Evolutionary conservation across 345 rosid genomes (phyloP), one percentile per base, ranked within the genome.

Genomic region (Eucalyptus polyanthemos): DNA sequence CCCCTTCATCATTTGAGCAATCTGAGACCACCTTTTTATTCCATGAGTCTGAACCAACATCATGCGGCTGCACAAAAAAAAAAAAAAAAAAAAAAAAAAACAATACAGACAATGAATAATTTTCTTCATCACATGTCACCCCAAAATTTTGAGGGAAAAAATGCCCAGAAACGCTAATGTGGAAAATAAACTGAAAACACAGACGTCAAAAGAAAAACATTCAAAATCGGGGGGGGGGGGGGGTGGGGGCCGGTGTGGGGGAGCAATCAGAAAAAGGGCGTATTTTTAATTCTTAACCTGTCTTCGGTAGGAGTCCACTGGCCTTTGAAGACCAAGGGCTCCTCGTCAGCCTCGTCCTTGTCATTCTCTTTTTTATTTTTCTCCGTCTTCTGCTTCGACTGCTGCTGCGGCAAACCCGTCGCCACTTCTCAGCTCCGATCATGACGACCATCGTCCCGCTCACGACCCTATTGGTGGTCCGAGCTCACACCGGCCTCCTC

Each of bases 1-100:
- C 40, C 97, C 98, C 4, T 88, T 86, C 53, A 97, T 89, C 91
- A 92, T 90, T 80, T 91, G 93, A 4, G 98, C 96, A 5, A 96
- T 94, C 31, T 91, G 93, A 37, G 98, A 91, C 99, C 99, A 96
- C 88, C 90, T 94, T 80, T 95, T 93, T 5, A 91, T 86, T 81
- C 98, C 99, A 90, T 93, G 56, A 60, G 91, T 85, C 50, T 87
- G 80, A 88, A 96, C 98, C 86, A 96, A 90, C 27, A 90, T 91
- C 86, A 90, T n/a, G 80, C 91, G 14, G 58, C 98, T 95, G 86
- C 60, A 1, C 60, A 45, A 22, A 9, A 54, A 54, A 21, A 8
- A 8, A 90, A 7, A 21, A 21, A 44, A 44, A 8, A 17, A 2
- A 1, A 54, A 2, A 80, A 44, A 8, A 17, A 2, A 1, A 54